Conservation (phyloP, 352 stramenopile species). For the Globisporangium barbulae region DNA sequence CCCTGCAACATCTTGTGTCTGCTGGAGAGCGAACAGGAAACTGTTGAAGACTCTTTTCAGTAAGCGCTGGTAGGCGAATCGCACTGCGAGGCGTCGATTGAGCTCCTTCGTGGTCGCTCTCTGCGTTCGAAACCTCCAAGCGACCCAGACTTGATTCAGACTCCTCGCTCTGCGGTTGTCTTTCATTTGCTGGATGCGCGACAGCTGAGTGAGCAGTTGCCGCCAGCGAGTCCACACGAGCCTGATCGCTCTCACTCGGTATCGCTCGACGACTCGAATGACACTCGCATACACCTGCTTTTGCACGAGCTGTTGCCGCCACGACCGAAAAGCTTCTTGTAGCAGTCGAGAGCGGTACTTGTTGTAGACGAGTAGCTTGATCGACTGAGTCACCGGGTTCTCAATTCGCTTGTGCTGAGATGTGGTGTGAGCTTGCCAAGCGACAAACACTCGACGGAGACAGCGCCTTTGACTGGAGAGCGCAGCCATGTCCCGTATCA, state of each 20-base stretch:
- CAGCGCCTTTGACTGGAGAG: neutral
- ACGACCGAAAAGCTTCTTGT: slow-evolving; percentile 6
- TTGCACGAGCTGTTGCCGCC: neutral
- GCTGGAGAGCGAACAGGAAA: neutral
- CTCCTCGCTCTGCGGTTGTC: neutral
- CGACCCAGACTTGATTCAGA: neutral
- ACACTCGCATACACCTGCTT: neutral
- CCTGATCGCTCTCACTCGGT: neutral
- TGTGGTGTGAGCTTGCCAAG: neutral
- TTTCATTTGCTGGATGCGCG: neutral
- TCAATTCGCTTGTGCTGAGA: neutral
- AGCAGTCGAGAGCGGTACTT: slow-evolving; percentile 6
- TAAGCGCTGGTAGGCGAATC: slow-evolving; percentile 12
- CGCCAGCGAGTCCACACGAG: slow-evolving; percentile 13
- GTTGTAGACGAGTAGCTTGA: slow-evolving; percentile 8
- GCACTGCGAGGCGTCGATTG: slow-evolving; percentile 10
- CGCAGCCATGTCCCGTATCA: neutral
- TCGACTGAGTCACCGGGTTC: neutral
- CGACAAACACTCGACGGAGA: slow-evolving; percentile 1
- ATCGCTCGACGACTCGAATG: neutral
- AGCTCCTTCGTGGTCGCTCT: slow-evolving; percentile 7
- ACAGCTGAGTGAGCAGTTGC: neutral
- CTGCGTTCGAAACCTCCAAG: slow-evolving; percentile 8
- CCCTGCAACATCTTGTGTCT: neutral
- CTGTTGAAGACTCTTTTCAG: slow-evolving; percentile 5